Evolutionary conservation across 495 filamentous ascomycete genomes (phyloP), one percentile per base, ranked within the genome.

Genomic region (Talaromyces adpressus): DNA sequence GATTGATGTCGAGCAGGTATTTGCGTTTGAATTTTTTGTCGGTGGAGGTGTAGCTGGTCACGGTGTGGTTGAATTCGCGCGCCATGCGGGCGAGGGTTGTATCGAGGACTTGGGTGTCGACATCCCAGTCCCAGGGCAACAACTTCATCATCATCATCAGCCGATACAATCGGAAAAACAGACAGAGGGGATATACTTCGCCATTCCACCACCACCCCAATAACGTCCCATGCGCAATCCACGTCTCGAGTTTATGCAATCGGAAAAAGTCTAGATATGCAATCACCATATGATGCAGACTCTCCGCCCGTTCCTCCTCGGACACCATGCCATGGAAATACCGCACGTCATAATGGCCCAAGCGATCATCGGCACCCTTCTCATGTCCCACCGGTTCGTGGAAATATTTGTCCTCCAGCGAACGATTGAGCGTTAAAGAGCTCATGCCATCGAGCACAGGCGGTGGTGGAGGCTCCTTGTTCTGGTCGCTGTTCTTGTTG

Each of bases 171-270:
- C 20, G 8, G 4, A 2, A 29, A 54, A 54, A 25, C 6, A 54
- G 36, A 5, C 32, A 6, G 20, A n/a, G 25, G 51, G 6, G 8
- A 36, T 36, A 53, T 71, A 86, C 84, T 74, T 84, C 83, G 18
- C 86, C 89, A 69, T 91, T 93, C 91, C 91, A 96, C 89, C 90
- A 94, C 91, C 91, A 96, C 12, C 91, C 91, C 56, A 96, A 75
- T 53, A 96, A 77, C 16, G 91, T 93, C 23, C 91, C 91, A 73
- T 96, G 91, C 36, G 90, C 89, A 65, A 96, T 86, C 91, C 91
- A 96, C 4, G 91, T 92, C 70, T 92, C 89, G 62, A 91, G 72
- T 0, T 82, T 80, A 30, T 90, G 80, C 45, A 83, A 75, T 14
- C 78, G 72, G 65, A 89, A 87, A 62, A 83, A 86, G 18, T 83